Base-by-base conservation (phyloP, 176 grass and related monocot genomes). In the Poa annua region DNA sequence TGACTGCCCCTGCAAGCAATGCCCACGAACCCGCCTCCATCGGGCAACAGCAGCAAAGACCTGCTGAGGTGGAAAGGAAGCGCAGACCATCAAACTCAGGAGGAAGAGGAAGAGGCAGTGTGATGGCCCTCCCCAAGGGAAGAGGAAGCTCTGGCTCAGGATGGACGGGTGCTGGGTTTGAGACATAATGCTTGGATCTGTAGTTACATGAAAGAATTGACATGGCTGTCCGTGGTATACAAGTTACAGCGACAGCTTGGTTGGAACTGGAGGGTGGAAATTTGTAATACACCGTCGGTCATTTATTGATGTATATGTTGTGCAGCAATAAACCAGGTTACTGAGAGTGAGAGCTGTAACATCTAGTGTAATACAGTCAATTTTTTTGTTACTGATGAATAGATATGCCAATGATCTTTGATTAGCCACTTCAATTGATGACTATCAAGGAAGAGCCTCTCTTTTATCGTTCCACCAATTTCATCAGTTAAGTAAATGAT, bases 161-260 rank as follows among this genome's bases (percentile, higher is more conserved):
- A 81, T 98, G 96, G 96, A 98, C 90, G 0, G 96, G 92, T 52
- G 82, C 96, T 75, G 96, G 96, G 32, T 98, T 98, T 84, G 88
- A 98, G 75, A 78, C 69, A 56, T 94, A 84, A 94, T 81, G 13
- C 41, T 21, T 32, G 55, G 34, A 45, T 83, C 69, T 50, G 36
- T 69, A 70, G 35, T 66, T 45, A 16, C 8, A 47, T 71, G 49
- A 55, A 63, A 26, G 7, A 66, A 72, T 72, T 29, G 21, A 22
- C 19, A 48, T 51, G 42, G 36, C 11, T 19, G n/a, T 75, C 25
- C 16, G 19, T 52, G 16, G 48, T 72, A 21, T 63, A 72, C 48
- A 50, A 16, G 42, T 44, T 44, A 44, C n/a, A 51, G 71, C 44
- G 5, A 53, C 13, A 44, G 53, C 26, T 70, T 57, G 11, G 39